Base-by-base conservation (phyloP, 2,329 filamentous ascomycete genomes). In the Pseudomassariella vexata region DNA sequence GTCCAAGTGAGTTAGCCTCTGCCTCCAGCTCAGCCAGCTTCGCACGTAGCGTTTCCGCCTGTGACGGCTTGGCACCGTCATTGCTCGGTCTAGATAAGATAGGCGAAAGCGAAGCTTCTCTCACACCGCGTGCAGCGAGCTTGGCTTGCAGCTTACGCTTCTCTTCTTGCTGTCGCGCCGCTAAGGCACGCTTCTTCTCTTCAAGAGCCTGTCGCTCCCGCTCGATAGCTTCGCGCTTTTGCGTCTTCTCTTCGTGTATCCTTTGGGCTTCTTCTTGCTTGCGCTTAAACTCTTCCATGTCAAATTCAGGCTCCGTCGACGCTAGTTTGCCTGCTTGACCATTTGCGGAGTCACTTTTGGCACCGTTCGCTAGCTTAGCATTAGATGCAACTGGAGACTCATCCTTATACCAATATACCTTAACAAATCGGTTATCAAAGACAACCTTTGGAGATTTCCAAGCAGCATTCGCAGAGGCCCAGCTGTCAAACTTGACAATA, bases 351-450 rank as follows among this genome's bases (percentile, higher is more conserved):
- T 46, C 50, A 19, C 59, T 57, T 22, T 50, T 47, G 11, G 24
- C 32, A 16, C 51, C 55, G 27, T 56, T 58, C 8, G 45, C 35
- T 7, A 30, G 38, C 11, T 54, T 52, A 11, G 47, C 54, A 28
- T 49, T n/a, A 20, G 42, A 19, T 32, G 47, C 40, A 2, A 54
- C 50, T 9, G 56, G 38, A 3, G 48, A 49, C 24, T 70, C 67
- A 5, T 73, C 69, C 45, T 76, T 81, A 50, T 77, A 71, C 85
- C 85, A 90, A 47, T 82, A 88, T 0, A 90, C 81, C 47, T 87
- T 89, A 29, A 92, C 85, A 46, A 92, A 92, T 9, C 85, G 70
- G 45, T 90, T 92, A 47, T 89, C 82, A 49, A 90, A 92, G 26
- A 92, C 80, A 28, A 79, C 80, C 49, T 87, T 87, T 0, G 85